These are phyloP conservation scores for Wickerhamomyces sp. DNA, from an alignment of 1,139 yeast species.

Conservation along the genomic window DNA sequence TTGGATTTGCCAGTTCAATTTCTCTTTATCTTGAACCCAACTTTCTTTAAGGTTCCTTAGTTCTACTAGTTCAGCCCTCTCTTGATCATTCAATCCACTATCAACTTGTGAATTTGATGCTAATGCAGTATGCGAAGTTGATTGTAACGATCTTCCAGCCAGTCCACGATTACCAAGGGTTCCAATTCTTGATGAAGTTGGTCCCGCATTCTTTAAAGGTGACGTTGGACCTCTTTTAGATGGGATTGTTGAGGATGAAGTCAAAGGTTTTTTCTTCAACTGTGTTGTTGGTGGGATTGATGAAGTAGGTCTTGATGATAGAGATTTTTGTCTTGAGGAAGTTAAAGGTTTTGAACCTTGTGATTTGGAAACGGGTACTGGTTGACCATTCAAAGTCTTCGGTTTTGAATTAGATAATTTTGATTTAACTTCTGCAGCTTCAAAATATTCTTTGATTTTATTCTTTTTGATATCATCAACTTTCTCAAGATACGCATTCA, in stretches of 20 bases:
- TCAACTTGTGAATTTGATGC: not conserved
- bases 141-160: slow-evolving; percentile 29
- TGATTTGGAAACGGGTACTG: slow-evolving; percentile 4
- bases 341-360: slow-evolving; percentile 3
- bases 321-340: slow-evolving; percentile 11
- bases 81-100: slow-evolving; percentile 14
- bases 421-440: slow-evolving; percentile 51
- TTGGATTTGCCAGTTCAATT: slow-evolving; percentile 34
- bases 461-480: slow-evolving; percentile 70
- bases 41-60: slow-evolving; percentile 47
- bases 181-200: slow-evolving; percentile 15
- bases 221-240: slow-evolving; percentile 64
- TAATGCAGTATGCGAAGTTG: slow-evolving; percentile 2
- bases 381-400: slow-evolving; percentile 7
- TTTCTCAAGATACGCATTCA: slow-evolving; percentile 54
- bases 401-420: slow-evolving; percentile 19
- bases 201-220: slow-evolving; percentile 47
- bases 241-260: slow-evolving; percentile 38
- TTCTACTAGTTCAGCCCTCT: slow-evolving; percentile 40
- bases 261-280: slow-evolving; percentile 16
- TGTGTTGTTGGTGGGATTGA: slow-evolving; percentile 5
- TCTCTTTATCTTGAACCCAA: slow-evolving; percentile 45
- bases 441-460: slow-evolving; percentile 60
- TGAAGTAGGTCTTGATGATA: slow-evolving; percentile 6
- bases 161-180: slow-evolving; percentile 25